phyloP scores from a whole-genome alignment of 345 rosid genomes.

The Arabis alpina region DNA sequence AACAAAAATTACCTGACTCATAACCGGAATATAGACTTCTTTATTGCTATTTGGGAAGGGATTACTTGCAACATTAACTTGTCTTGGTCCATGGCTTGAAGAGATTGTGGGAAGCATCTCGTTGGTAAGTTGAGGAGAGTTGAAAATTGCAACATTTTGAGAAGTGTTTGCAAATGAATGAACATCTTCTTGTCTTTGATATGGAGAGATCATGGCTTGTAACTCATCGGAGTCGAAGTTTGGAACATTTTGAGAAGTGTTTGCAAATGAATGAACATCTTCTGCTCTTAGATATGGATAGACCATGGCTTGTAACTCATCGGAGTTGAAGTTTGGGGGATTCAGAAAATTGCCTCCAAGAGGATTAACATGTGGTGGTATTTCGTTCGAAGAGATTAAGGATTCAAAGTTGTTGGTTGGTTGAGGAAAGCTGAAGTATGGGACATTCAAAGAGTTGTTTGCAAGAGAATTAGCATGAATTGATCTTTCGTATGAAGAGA shows the following conservation, averaged over 20 bases:
- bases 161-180: neutral
- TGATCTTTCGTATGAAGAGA: neutral
- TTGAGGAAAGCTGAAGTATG: neutral
- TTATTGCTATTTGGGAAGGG: neutral
- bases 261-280: no score
- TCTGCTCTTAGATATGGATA: neutral
- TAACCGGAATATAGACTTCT: slow-evolving; percentile 20
- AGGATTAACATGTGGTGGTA: no score
- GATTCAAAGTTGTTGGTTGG: neutral
- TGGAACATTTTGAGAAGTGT: no score
- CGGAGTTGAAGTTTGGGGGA: no score
- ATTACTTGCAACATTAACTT: neutral
- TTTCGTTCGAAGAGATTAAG: neutral
- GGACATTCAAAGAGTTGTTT: neutral
- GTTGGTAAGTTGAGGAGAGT: neutral
- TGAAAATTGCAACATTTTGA: neutral
- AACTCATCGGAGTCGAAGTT: neutral
- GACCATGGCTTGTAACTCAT: neutral
- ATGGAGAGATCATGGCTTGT: neutral
- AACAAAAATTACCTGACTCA: slow-evolving; percentile 7
- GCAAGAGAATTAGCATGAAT: no score
- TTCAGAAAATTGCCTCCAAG: no score
- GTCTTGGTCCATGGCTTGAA: neutral
- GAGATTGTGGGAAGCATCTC: neutral
- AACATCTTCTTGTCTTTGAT: neutral